Evolutionary conservation across 257 asterid species (phyloP).

Genomic region (Lycium barbarum): DNA sequence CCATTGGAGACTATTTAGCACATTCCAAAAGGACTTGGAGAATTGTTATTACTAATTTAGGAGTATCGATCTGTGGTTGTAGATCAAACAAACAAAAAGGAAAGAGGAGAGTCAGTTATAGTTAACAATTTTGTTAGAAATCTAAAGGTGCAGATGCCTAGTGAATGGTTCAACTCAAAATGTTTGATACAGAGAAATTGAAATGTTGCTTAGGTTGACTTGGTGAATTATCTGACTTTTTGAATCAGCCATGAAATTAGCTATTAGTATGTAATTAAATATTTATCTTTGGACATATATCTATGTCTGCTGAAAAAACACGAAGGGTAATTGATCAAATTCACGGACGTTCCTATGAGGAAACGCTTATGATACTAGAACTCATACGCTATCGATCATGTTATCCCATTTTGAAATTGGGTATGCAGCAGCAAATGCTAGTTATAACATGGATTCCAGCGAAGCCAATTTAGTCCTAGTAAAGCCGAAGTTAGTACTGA

Average conservation of each 20-base stretch:
- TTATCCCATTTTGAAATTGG: no score
- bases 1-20: background rate
- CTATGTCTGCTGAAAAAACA: no score
- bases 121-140: background rate
- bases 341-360: no score
- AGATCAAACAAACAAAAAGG: background rate
- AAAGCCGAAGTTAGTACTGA: background rate
- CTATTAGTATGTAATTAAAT: background rate
- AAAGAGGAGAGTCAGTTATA: background rate
- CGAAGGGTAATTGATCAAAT: no score
- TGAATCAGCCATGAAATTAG: background rate
- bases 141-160: background rate
- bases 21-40: background rate
- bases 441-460: no score
- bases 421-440: no score
- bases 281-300: background rate
- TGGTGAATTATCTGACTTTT: background rate
- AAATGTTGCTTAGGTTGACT: background rate
- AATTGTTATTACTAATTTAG: background rate
- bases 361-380: no score
- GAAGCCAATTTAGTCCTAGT: no score
- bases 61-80: background rate
- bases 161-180: slow-evolving; percentile 6
- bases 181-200: background rate
- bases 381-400: no score